A percentile compares a stretch with the other conserved stretches of the same genome.
These are phyloP conservation scores for Nevesoporus exiguus DNA, from an alignment of 768 basidiomycete genomes.

Conservation along the genomic window DNA sequence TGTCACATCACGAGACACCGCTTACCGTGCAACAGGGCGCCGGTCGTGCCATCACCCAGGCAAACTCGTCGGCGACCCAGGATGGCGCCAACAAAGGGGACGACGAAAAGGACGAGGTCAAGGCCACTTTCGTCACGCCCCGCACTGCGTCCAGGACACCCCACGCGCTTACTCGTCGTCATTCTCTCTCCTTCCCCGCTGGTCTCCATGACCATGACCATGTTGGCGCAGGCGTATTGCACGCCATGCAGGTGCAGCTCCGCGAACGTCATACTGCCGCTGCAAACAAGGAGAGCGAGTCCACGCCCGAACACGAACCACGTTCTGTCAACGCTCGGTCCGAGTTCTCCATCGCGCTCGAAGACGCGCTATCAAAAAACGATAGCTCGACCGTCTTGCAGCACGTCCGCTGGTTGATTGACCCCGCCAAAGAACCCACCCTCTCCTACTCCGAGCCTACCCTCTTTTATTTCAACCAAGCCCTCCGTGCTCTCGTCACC, in stretches of 20 bases:
- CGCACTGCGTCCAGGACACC: conserved; percentile 32
- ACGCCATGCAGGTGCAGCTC: conserved; percentile 61
- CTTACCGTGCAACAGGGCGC: conserved; percentile 46
- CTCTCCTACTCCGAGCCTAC: conserved; percentile 31
- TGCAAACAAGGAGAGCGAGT: conserved; percentile 14
- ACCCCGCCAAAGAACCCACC: conserved; percentile 31
- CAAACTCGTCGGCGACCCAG: conserved; percentile 55
- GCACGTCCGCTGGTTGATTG: conserved; percentile 31
- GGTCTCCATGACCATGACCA: conserved; percentile 34
- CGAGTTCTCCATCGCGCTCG: conserved; percentile 16
- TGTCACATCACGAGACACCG: background rate
- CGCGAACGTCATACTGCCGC: conserved; percentile 54
- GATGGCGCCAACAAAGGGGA: conserved; percentile 45
- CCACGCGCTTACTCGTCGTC: conserved; percentile 52
- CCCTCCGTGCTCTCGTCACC: conserved; percentile 44
- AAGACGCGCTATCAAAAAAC: conserved; percentile 18
- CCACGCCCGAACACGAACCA: conserved; percentile 15
- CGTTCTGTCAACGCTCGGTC: conserved; percentile 27
- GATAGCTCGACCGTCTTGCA: conserved; percentile 5
- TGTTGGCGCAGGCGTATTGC: conserved; percentile 50
- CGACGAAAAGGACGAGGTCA: conserved; percentile 59
- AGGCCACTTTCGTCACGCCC: conserved; percentile 30
- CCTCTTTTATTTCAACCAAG: conserved; percentile 58
- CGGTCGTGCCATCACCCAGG: conserved; percentile 70
- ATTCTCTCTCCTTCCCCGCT: conserved; percentile 52